Percentiles rank a stretch among this genome's conserved stretches.
Evolutionary conservation across 2,329 filamentous ascomycete species (phyloP).

Genomic region (Fusarium odoratissimum): DNA sequence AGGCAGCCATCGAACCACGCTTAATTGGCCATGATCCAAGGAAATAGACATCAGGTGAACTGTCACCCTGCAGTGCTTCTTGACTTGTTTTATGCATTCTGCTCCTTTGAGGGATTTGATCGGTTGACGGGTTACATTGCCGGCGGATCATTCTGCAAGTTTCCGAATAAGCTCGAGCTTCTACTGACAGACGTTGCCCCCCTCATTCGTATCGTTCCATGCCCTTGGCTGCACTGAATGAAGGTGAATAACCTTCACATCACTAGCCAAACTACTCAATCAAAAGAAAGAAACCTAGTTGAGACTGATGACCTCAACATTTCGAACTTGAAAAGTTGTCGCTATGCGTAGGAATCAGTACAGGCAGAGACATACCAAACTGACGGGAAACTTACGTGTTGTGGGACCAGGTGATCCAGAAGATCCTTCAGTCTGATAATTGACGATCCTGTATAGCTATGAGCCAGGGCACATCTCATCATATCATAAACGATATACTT

Average conservation of each 20-base stretch:
- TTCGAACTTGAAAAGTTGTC: constrained; percentile 28
- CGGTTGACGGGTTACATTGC: constrained; percentile 19
- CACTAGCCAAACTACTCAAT: background rate
- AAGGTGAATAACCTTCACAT: background rate
- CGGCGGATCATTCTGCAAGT: constrained; percentile 15
- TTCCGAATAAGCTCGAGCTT: background rate
- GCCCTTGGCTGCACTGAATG: background rate
- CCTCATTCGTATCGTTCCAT: background rate
- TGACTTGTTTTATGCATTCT: background rate
- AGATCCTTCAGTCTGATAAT: constrained; percentile 35
- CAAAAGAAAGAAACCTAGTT: background rate
- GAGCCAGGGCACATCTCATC: background rate
- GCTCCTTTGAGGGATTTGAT: background rate
- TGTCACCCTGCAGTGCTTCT: background rate
- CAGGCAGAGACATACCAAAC: fast-evolving
- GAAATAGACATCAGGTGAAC: constrained; percentile 7
- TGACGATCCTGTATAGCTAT: constrained; percentile 12
- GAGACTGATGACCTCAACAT: constrained; percentile 31
- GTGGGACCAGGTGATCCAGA: constrained; percentile 32
- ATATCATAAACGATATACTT: background rate
- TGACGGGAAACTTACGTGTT: background rate
- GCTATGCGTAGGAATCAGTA: background rate
- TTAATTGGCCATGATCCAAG: background rate
- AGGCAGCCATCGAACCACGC: background rate
- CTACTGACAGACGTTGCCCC: background rate